These are phyloP conservation scores for Metarhizium brunneum DNA, from an alignment of 2,329 filamentous ascomycete species.

Conservation along the genomic window DNA sequence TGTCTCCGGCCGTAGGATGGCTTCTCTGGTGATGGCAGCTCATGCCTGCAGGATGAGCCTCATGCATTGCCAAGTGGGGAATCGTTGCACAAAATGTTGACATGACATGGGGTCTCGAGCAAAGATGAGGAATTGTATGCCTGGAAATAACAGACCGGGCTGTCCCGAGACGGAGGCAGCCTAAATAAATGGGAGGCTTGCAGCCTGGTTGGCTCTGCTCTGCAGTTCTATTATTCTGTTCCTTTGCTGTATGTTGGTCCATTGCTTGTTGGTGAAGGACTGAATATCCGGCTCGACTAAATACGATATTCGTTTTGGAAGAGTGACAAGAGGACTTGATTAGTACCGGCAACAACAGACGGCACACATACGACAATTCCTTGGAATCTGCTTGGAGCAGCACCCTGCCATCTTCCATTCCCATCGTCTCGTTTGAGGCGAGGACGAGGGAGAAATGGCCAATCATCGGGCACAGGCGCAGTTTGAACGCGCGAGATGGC, in stretches of 20 bases:
- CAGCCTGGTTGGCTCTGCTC: not conserved
- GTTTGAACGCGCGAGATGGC: constrained; percentile 44
- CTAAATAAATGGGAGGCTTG: not conserved
- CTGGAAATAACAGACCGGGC: not conserved
- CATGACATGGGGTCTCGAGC: not conserved
- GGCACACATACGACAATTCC: no score
- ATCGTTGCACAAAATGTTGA: not conserved
- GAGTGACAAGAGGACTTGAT: no score
- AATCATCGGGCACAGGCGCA: constrained; percentile 42
- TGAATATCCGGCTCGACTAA: no score
- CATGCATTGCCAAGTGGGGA: not conserved
- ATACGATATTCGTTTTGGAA: no score
- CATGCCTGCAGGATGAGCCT: no score
- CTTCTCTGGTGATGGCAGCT: no score
- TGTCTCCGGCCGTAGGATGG: no score
- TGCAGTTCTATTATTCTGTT: not conserved
- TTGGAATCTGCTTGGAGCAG: no score
- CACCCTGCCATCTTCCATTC: no score
- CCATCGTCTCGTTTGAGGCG: not conserved
- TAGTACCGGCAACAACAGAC: no score
- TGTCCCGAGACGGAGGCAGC: not conserved
- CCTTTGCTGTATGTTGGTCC: not conserved
- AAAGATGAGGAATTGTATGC: not conserved
- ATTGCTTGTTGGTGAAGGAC: not conserved
- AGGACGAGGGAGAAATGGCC: constrained; percentile 17